phyloP scores from a whole-genome alignment of 2,329 filamentous ascomycete genomes.

The Cercospora sojina region DNA sequence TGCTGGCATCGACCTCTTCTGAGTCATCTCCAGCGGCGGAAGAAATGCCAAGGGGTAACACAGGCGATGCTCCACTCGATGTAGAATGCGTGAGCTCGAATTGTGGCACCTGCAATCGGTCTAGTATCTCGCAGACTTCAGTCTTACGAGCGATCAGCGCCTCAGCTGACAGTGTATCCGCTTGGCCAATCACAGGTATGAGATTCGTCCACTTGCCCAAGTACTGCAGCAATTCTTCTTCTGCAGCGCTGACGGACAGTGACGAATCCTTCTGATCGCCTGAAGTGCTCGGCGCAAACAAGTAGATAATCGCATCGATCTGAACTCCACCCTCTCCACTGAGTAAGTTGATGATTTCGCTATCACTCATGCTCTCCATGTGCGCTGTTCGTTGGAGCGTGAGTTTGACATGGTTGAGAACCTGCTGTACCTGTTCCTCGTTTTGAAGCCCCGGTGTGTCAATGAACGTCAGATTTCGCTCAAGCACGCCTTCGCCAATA shows the following conservation, averaged over 20 bases:
- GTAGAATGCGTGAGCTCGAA: slow-evolving; percentile 16
- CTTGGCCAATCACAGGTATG: slow-evolving; percentile 75
- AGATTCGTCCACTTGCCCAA: slow-evolving; percentile 77
- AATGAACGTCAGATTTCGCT: slow-evolving; percentile 91
- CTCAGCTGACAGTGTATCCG: slow-evolving; percentile 57
- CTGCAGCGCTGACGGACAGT: slow-evolving; percentile 5
- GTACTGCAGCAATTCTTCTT: slow-evolving; percentile 28
- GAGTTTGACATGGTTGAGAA: slow-evolving; percentile 65
- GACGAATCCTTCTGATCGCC: slow-evolving; percentile 41
- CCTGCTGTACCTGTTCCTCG: slow-evolving; percentile 48
- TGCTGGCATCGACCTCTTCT: slow-evolving; percentile 86
- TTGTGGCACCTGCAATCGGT: slow-evolving; percentile 12
- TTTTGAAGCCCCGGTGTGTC: slow-evolving; percentile 70
- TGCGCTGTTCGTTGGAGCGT: slow-evolving; percentile 64
- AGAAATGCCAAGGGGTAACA: slow-evolving; percentile 69
- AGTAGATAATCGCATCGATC: slow-evolving; percentile 81
- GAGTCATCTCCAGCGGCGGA: slow-evolving; percentile 68
- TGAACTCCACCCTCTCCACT: slow-evolving; percentile 79
- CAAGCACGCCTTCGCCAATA: slow-evolving; percentile 72
- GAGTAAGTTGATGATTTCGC: slow-evolving; percentile 73
- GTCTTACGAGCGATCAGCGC: slow-evolving; percentile 19
- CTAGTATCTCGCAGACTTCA: slow-evolving; percentile 23
- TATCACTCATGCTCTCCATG: slow-evolving; percentile 63
- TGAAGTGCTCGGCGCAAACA: slow-evolving; percentile 58
- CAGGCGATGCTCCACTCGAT: not conserved